Conservation (phyloP, 2,329 filamentous ascomycete species). For the Xenosphaeropsis pyriputrescens region DNA sequence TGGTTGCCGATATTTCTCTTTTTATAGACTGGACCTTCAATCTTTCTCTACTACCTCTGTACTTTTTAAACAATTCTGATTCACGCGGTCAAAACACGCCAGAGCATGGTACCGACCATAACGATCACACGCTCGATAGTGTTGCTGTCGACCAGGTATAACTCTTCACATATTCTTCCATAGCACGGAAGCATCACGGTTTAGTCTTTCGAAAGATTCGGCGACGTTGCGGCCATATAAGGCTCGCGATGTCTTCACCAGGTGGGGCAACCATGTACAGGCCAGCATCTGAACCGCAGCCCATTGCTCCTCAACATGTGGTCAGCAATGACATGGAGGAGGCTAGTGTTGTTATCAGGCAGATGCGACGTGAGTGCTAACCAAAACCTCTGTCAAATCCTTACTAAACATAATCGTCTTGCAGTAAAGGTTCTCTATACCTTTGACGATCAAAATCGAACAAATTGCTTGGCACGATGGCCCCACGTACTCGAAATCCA, state of each 20-base stretch:
- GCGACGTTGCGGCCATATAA: constrained; percentile 8
- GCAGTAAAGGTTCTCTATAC: constrained; percentile 94
- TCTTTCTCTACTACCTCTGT: too few species aligned
- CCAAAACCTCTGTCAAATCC: neutral
- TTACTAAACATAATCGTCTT: constrained; percentile 7
- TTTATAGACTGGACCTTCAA: too few species aligned
- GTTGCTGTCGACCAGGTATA: neutral
- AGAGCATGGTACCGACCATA: neutral
- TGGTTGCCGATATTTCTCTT: too few species aligned
- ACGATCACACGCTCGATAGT: neutral
- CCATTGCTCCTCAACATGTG: constrained; percentile 2
- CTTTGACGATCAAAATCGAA: constrained; percentile 78
- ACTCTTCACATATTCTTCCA: neutral
- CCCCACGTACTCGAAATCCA: constrained; percentile 68
- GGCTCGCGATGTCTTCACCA: constrained; percentile 15
- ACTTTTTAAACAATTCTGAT: too few species aligned
- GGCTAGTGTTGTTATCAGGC: constrained; percentile 39
- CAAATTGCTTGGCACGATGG: constrained; percentile 79
- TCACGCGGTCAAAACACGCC: too few species aligned
- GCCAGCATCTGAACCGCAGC: constrained; percentile 6
- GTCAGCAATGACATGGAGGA: constrained; percentile 19
- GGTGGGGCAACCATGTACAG: constrained; percentile 5
- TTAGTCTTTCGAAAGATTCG: constrained; percentile 4
- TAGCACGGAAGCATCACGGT: constrained; percentile 5
- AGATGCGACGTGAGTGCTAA: constrained; percentile 49